A percentile compares a stretch with the other conserved stretches of the same genome.
phyloP scores from a whole-genome alignment of 2,329 filamentous ascomycete genomes.

The Clarireedia monteithiana region DNA sequence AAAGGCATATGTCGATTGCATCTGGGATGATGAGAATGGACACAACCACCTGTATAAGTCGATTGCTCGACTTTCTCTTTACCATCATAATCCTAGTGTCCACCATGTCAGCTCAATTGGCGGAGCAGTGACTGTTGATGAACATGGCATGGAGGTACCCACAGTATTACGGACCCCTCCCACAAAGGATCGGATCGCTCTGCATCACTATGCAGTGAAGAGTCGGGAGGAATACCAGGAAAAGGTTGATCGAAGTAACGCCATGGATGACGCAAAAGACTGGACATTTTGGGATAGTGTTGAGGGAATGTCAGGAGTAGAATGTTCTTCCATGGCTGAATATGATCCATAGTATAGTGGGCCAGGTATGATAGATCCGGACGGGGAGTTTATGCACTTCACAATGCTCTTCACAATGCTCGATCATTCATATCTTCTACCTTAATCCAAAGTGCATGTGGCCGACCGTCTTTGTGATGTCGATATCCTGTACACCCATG shows the following conservation, averaged over 20 bases:
- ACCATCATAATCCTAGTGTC: background rate
- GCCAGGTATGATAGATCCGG: no score
- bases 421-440: no score
- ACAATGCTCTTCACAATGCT: no score
- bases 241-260: conserved; percentile 25
- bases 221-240: conserved; percentile 28
- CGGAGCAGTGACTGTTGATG: conserved; percentile 21
- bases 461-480: no score
- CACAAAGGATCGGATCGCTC: conserved; percentile 24
- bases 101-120: conserved; percentile 20
- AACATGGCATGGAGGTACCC: conserved; percentile 19
- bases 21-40: conserved; percentile 24
- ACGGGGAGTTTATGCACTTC: no score
- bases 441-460: no score
- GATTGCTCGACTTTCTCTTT: conserved; percentile 23
- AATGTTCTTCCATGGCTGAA: conserved; percentile 24
- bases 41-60: conserved; percentile 28
- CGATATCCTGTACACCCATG: no score
- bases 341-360: conserved; percentile 17
- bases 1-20: conserved; percentile 27
- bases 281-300: conserved; percentile 26
- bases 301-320: conserved; percentile 20
- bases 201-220: conserved; percentile 31
- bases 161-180: conserved; percentile 22
- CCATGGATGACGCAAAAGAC: conserved; percentile 22